Conservation (phyloP, 345 rosid genomes). For the Aurinia saxatilis region DNA sequence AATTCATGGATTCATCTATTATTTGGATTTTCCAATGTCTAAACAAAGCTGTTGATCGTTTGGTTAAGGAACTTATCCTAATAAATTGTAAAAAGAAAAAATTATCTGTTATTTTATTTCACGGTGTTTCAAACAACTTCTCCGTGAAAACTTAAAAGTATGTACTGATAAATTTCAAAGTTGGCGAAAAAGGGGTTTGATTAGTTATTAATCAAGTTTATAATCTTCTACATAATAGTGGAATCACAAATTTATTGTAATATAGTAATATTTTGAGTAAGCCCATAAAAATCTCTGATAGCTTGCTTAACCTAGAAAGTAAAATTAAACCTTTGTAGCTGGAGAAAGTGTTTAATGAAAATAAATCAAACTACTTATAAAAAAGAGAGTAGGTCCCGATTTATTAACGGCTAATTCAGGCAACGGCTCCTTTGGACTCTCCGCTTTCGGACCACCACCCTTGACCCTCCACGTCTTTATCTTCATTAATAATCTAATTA, state of each 20-base stretch:
- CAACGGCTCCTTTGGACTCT: conserved; percentile 23
- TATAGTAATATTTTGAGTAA: neutral
- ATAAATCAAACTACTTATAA: neutral
- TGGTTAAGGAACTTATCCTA: no score
- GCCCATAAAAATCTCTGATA: neutral
- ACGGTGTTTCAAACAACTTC: no score
- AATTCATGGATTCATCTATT: no score
- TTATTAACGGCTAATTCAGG: conserved; percentile 18
- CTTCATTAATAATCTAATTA: conserved; percentile 4
- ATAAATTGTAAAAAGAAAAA: no score
- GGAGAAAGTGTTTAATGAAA: neutral
- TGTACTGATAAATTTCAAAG: no score
- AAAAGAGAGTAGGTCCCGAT: neutral
- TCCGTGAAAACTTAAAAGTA: no score
- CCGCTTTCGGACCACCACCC: neutral
- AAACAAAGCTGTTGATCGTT: no score
- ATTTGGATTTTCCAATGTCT: no score
- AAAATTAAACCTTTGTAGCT: neutral
- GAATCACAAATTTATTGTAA: neutral
- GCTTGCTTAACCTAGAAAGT: neutral
- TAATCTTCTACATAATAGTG: neutral
- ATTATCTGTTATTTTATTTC: no score
- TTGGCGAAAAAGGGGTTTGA: no score
- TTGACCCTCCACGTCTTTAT: neutral
- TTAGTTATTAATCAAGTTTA: neutral